Conservation (phyloP, 106 monocot genomes). For the Vanilla planifolia region DNA sequence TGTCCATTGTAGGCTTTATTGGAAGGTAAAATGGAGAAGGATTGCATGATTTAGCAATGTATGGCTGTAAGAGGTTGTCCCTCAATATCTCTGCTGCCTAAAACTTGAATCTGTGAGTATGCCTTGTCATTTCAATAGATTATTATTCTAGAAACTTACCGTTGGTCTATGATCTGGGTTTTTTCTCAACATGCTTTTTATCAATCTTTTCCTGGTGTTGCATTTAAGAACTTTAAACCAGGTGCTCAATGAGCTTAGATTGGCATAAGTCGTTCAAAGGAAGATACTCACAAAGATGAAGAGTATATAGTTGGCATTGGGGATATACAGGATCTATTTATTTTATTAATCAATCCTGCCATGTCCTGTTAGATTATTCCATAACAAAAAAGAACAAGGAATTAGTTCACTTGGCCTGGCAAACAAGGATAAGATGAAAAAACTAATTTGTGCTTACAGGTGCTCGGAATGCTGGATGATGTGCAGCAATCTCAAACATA, state of each 20-base stretch:
- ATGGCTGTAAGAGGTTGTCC: slow-evolving; percentile 49
- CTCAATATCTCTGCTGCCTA: slow-evolving; percentile 78
- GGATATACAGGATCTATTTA: slow-evolving; percentile 73
- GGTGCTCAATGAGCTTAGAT: neutral
- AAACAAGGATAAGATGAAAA: neutral
- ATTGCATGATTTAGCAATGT: slow-evolving; percentile 59
- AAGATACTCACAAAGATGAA: slow-evolving; percentile 47
- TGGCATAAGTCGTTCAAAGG: neutral
- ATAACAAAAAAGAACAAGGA: neutral
- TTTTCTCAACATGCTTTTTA: slow-evolving; percentile 87
- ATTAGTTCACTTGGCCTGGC: neutral
- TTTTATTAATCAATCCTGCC: slow-evolving; percentile 77
- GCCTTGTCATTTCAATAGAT: neutral
- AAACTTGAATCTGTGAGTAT: neutral
- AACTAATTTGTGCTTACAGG: slow-evolving; percentile 21
- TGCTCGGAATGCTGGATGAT: slow-evolving; percentile 64
- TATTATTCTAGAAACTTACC: slow-evolving; percentile 36
- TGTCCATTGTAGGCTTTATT: slow-evolving; percentile 38
- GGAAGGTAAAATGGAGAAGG: slow-evolving; percentile 67
- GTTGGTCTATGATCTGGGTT: slow-evolving; percentile 92
- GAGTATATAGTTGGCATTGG: slow-evolving; percentile 78
- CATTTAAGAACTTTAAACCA: neutral
- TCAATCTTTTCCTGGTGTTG: slow-evolving; percentile 62
- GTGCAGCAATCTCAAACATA: slow-evolving; percentile 84
- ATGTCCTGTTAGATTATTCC: slow-evolving; percentile 51